Base-by-base conservation (phyloP, 371 early-diverging fungal genomes). In the Saksenaea oblongispora region DNA sequence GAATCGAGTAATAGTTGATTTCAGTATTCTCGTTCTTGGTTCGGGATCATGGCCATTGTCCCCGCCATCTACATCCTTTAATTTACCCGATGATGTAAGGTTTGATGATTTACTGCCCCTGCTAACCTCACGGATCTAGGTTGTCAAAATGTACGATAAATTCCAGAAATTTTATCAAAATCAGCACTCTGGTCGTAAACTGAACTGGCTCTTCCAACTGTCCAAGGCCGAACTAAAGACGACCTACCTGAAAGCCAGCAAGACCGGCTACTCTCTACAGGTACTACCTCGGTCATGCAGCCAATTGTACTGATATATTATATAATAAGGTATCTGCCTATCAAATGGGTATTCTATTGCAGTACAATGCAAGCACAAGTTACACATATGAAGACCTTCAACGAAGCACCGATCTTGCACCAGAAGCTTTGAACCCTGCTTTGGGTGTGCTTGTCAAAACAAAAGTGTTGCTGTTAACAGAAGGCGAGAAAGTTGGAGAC, bases 181-280 rank as follows among this genome's bases (percentile, higher is more conserved):
- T 63, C 90, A 94, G 82, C 91, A 95, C 62, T 82, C 84, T 22
- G 93, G 93, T 3, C 88, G 95, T 54, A 92, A 93, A 73, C 75
- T 97, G 59, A 95, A 90, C 73, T 95, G 95, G 96, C 80, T 95
- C n/a, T 94, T 91, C 86, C 91, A 95, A 71, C 74, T 91, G 34
- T 91, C 91, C 35, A 92, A 91, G 68, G 96, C 92, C 26, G 97
- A 97, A 68, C 73, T 96, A 54, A 92, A 93, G 74, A 89, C 94
- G 28, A 89, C 85, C 65, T 94, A 92, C 68, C 71, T 87, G 35
- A 91, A 91, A 64, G 78, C 70, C 13, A 79, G 66, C 68, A 93
- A 91, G 73, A 72, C 85, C 1, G 85, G 87, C 1, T 92, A 91
- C 69, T 88, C 89, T 0, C 87, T 91, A 71, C 86, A 89, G 82